These are phyloP conservation scores for Vigna angularis DNA, from an alignment of 306 rosid genomes.

Conservation along the genomic window DNA sequence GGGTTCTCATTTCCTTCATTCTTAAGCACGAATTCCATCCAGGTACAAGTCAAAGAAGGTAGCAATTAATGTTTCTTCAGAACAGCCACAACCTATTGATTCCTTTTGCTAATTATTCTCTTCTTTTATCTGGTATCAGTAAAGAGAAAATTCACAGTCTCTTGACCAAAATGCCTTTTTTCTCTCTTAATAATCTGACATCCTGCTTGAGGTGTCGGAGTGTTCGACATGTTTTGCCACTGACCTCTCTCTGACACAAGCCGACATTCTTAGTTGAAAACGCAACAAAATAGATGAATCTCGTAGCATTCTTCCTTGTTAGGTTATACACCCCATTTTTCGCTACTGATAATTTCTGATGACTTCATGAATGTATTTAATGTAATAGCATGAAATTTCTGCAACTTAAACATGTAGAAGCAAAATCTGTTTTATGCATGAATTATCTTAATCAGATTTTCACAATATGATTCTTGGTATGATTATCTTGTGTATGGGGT, in stretches of 20 bases:
- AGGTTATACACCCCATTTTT: conserved; percentile 22
- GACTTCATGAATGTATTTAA: conserved; percentile 4
- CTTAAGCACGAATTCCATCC: too few species aligned
- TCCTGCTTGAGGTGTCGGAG: background rate
- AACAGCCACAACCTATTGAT: too few species aligned
- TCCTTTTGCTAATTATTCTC: too few species aligned
- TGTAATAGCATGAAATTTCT: conserved; percentile 15
- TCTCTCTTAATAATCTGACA: too few species aligned
- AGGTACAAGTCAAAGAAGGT: too few species aligned
- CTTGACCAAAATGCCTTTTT: too few species aligned
- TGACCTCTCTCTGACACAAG: too few species aligned
- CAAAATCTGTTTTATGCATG: background rate
- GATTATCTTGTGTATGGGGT: conserved; percentile 18
- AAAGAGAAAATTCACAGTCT: too few species aligned
- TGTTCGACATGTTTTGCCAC: too few species aligned
- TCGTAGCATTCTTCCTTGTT: conserved; percentile 4
- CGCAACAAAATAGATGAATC: background rate
- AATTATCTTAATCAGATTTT: background rate
- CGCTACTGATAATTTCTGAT: conserved; percentile 17
- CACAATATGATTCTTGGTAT: conserved; percentile 26
- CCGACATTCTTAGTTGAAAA: background rate
- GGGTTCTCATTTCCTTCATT: background rate
- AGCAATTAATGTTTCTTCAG: too few species aligned
- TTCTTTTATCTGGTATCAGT: too few species aligned
- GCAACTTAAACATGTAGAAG: background rate